Evolutionary conservation across 2,329 filamentous ascomycete genomes (phyloP).

Genomic region (Monosporascus sp.): DNA sequence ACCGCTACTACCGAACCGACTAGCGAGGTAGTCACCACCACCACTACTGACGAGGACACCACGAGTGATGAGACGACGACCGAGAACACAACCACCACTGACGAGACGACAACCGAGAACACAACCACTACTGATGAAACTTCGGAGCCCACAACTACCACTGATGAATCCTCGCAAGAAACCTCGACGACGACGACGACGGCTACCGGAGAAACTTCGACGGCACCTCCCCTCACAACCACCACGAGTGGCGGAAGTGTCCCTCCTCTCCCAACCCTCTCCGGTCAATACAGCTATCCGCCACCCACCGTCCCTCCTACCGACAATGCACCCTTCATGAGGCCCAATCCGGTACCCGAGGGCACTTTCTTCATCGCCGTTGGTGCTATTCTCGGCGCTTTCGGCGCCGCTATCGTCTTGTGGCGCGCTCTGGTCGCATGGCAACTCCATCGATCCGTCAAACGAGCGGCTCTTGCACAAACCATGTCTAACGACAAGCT

Average conservation of each 20-base stretch:
- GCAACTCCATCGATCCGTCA: slow-evolving; percentile 86
- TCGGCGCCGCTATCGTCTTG: slow-evolving; percentile 73
- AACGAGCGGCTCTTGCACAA: slow-evolving; percentile 74
- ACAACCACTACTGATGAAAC: background rate
- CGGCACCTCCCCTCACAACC: background rate
- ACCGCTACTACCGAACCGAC: slow-evolving; percentile 4
- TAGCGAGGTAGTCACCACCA: slow-evolving; percentile 3
- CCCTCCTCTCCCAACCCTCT: slow-evolving; percentile 44
- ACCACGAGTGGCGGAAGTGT: background rate
- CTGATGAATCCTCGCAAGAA: background rate
- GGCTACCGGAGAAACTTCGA: background rate
- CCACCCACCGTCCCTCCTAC: slow-evolving; percentile 76
- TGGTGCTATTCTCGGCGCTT: slow-evolving; percentile 78
- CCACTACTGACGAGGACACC: background rate
- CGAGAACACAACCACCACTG: background rate
- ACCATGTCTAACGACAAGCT: slow-evolving; percentile 66
- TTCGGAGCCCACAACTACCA: background rate
- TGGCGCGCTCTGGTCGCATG: slow-evolving; percentile 89
- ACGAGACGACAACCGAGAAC: background rate
- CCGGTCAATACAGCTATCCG: slow-evolving; percentile 59
- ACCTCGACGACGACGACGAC: background rate
- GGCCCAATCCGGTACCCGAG: slow-evolving; percentile 76
- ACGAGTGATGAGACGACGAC: background rate
- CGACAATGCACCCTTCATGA: slow-evolving; percentile 83
- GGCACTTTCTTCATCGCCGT: slow-evolving; percentile 96